Percentiles rank a stretch among this genome's conserved stretches.
phyloP scores from a whole-genome alignment of 1,139 yeast genomes.

The Zhuliangozyma blackwelliae region DNA sequence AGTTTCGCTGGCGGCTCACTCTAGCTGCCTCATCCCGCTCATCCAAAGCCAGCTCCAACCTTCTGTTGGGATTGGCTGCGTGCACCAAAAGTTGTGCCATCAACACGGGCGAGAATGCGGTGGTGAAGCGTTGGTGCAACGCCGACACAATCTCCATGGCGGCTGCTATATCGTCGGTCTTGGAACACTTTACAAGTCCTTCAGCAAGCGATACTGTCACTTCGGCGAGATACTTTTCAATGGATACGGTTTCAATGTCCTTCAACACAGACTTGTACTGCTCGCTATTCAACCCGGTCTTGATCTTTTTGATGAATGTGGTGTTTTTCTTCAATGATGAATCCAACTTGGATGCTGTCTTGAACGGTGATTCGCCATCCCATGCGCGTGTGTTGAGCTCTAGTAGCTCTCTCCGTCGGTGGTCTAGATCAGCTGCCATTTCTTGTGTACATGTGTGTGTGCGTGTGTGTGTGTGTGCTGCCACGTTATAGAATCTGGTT shows the following conservation, averaged over 20 bases:
- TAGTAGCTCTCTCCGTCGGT: slow-evolving; percentile 21
- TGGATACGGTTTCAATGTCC: slow-evolving; percentile 59
- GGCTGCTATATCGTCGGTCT: slow-evolving; percentile 57
- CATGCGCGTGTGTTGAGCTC: slow-evolving; percentile 49
- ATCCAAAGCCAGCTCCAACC: slow-evolving; percentile 13
- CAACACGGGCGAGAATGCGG: slow-evolving; percentile 49
- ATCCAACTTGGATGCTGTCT: slow-evolving; percentile 46
- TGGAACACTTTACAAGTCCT: slow-evolving; percentile 52
- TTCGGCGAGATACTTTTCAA: slow-evolving; percentile 77
- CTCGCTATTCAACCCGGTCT: slow-evolving; percentile 47
- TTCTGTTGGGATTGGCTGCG: slow-evolving; percentile 34
- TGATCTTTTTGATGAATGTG: slow-evolving; percentile 70
- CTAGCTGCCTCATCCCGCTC: slow-evolving; percentile 45
- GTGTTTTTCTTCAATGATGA: slow-evolving; percentile 81
- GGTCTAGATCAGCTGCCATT: too few relatives aligned
- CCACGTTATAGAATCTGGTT: too few relatives aligned
- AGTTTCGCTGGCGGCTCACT: slow-evolving; percentile 42
- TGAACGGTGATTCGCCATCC: slow-evolving; percentile 40
- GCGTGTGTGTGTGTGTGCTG: too few relatives aligned
- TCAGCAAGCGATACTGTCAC: slow-evolving; percentile 61
- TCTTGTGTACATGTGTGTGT: too few relatives aligned
- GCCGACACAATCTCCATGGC: slow-evolving; percentile 67
- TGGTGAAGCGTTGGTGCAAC: slow-evolving; percentile 70
- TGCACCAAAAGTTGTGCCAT: slow-evolving; percentile 45
- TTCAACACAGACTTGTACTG: slow-evolving; percentile 42